These are phyloP conservation scores for Penicillium sp. DNA, from an alignment of 2,329 filamentous ascomycete species.

Conservation along the genomic window DNA sequence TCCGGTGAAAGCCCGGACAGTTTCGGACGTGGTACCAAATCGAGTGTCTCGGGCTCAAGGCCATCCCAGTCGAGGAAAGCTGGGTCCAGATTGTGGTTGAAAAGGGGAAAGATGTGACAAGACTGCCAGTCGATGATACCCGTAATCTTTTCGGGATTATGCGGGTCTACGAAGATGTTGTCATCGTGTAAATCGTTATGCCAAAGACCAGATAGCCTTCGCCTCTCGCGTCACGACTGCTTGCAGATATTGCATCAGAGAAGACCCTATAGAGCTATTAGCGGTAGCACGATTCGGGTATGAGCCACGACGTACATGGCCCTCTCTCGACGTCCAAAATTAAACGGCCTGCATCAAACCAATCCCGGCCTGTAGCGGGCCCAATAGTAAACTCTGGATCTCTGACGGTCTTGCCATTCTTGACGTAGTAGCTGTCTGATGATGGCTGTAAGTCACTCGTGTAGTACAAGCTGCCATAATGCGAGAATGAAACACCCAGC, in stretches of 20 bases:
- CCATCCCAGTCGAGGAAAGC: background rate
- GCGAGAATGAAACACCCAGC: background rate
- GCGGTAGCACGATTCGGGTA: background rate
- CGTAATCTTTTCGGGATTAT: background rate
- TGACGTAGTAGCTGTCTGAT: background rate
- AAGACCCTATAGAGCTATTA: background rate
- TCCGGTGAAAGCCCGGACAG: background rate
- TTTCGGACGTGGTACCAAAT: background rate
- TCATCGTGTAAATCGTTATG: background rate
- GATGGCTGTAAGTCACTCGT: background rate
- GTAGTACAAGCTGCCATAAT: background rate
- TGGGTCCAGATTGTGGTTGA: background rate
- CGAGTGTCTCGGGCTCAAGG: background rate
- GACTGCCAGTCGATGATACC: background rate
- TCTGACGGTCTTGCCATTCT: background rate
- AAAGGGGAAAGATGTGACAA: background rate
- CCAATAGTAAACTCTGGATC: background rate
- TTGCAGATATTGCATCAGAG: background rate
- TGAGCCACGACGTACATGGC: background rate
- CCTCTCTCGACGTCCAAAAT: background rate
- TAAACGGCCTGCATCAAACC: background rate
- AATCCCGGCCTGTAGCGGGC: conserved; percentile 1
- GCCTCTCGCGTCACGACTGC: background rate
- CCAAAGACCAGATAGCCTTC: background rate
- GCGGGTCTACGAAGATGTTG: background rate